Evolutionary conservation across 371 early-diverging fungal genomes (phyloP), one percentile per base, ranked within the genome.

Genomic region (Mucor circinelloides): DNA sequence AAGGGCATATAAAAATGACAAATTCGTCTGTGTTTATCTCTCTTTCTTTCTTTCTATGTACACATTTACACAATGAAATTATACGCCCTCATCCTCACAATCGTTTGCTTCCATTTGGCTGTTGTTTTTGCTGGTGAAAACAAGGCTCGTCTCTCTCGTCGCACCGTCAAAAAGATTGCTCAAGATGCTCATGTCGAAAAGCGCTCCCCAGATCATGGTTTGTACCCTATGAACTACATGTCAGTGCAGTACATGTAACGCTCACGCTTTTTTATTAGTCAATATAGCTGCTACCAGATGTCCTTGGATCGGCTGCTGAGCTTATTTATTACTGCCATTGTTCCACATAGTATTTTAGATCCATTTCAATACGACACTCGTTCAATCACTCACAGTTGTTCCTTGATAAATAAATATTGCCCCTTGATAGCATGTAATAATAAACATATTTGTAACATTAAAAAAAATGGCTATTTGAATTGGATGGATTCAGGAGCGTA

Each of bases 361-460:
- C 48, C 23, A 19, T 46, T n/a, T 19, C 8, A 34, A 4, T 34
- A 6, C 9, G 8, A 8, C 7, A 34, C 34, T 34, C 34, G 6
- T 10, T 34, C 34, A 9, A 13, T 40, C 46, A 46, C 46, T 21
- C 46, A 21, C 9, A 50, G 27, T n/a, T 25, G 27, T 52, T 52
- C 52, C 27, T 52, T 52, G 52, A 10, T 23, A 27, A 52, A 52
- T 52, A 52, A 52, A 52, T 21, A 15, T 52, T 17, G 5, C 50
- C 23, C 50, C 25, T 52, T 19, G 21, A 42, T 17, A 13, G 19
- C 25, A 52, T 52, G 52, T 52, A 52, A 52, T 52, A 52, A 52
- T 52, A 52, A 52, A 50, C 12, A 27, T 12, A 17, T 52, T 52
- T 52, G 52, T 52, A 52, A 52, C 52, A 52, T 52, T 52, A 52